These are phyloP conservation scores for Tetrahymena elliotti DNA, from an alignment of 73 alveolate species.

Conservation along the genomic window DNA sequence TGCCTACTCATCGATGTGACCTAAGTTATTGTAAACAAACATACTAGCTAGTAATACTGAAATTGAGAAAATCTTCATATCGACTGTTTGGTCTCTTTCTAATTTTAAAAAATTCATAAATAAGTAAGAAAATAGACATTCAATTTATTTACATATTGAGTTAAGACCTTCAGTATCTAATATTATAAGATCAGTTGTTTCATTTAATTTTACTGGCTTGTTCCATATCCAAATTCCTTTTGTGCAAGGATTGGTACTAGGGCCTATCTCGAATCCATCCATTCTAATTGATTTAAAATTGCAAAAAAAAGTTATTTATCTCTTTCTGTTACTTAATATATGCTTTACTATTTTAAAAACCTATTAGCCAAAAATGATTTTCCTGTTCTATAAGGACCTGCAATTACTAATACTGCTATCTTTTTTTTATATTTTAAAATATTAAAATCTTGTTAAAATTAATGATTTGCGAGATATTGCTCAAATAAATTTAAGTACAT, in stretches of 20 bases:
- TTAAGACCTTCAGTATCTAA: conserved; percentile 93
- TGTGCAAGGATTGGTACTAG: conserved; percentile 87
- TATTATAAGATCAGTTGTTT: conserved; percentile 55
- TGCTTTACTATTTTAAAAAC: conserved; percentile 40
- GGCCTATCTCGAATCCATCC: conserved; percentile 84
- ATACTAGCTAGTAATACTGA: conserved; percentile 76
- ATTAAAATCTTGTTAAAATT: background rate
- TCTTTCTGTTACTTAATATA: background rate
- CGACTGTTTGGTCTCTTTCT: conserved; percentile 78
- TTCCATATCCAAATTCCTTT: conserved; percentile 97
- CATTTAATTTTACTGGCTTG: conserved; percentile 59
- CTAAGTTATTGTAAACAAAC: conserved; percentile 80
- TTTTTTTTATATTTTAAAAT: background rate
- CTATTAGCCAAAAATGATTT: conserved; percentile 83
- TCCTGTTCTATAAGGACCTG: conserved; percentile 92
- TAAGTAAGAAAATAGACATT: background rate
- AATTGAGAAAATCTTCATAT: conserved; percentile 83
- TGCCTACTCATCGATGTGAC: conserved; percentile 83
- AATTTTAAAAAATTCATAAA: conserved; percentile 3
- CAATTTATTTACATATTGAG: conserved; percentile 32
- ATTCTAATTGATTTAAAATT: conserved; percentile 10
- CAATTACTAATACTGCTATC: conserved; percentile 77
- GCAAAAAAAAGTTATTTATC: background rate
- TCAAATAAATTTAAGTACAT: background rate
- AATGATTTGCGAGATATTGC: background rate